These are phyloP conservation scores for Adansonia grandidieri DNA, from an alignment of 441 rosid species.

Conservation along the genomic window DNA sequence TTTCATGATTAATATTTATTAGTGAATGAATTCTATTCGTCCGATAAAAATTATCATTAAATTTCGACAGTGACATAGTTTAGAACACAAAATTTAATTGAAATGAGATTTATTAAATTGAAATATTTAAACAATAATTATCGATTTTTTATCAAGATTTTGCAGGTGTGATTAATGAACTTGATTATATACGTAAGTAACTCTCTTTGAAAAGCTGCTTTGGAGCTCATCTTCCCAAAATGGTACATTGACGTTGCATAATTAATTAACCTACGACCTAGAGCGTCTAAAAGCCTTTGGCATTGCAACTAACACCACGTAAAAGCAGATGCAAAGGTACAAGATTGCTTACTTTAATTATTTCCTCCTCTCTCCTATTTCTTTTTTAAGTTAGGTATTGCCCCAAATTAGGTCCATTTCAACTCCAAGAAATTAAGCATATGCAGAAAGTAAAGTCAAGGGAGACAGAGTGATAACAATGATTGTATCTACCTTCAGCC, in stretches of 20 bases:
- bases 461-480: background rate
- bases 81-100: too few relatives aligned
- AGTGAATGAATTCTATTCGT: too few relatives aligned
- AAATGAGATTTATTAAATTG: too few relatives aligned
- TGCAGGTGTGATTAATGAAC: too few relatives aligned
- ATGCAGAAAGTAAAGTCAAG: constrained; percentile 12
- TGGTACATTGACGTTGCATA: constrained; percentile 29
- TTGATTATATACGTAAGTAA: background rate
- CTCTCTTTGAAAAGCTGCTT: constrained; percentile 31
- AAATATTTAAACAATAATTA: too few relatives aligned
- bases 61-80: too few relatives aligned
- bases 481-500: background rate
- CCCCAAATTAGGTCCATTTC: background rate
- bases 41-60: too few relatives aligned
- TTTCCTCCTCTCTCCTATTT: background rate
- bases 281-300: constrained; percentile 16
- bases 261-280: constrained; percentile 24
- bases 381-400: constrained; percentile 21
- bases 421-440: constrained; percentile 8
- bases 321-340: background rate
- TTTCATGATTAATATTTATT: too few relatives aligned
- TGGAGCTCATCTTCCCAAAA: constrained; percentile 25
- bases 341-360: constrained; percentile 3
- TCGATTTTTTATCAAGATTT: too few relatives aligned
- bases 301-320: constrained; percentile 23